Base-by-base conservation (phyloP, 2,329 filamentous ascomycete genomes). In the Harringtonia lauricola region DNA sequence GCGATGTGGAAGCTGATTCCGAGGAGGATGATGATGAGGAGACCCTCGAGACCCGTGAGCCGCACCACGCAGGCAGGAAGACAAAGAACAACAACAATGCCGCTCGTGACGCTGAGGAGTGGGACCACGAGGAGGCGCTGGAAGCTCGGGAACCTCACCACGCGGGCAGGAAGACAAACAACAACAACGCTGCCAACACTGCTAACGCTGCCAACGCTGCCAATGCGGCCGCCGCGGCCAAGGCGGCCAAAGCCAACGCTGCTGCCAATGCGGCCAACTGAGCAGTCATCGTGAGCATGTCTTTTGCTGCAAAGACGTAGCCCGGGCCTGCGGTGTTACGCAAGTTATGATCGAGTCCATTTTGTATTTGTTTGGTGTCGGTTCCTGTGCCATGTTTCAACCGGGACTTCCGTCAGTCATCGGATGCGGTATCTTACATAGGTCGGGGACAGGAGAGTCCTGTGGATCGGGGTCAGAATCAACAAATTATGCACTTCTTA, bases 61-160 rank as follows among this genome's bases (percentile, higher is more conserved):
- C 49, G 3, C 48, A 51, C 40, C 47, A 50, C 33, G 35, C 41
- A 2, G 50, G 50, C 46, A 52, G 53, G 47, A 52, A 49, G 44
- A 49, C 47, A 24, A 46, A 44, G 42, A 10, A 13, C 21, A 26
- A 18, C 22, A 45, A 45, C 29, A 29, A 36, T 31, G 31, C 21
- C n/a, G 43, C 18, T 5, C 39, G 40, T 3, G 44, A 38, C 10
- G 45, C 44, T 2, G 39, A 41, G 30, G 12, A 2, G 46, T 3
- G 49, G 33, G 39, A 24, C 14, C 41, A 33, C 4, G 42, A 44
- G 9, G 41, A 42, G 36, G 42, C 41, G 1, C 26, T 54, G 10
- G 49, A 52, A n/a, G 41, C 44, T 17, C 47, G 47, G 3, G 48
- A 50, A 31, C 49, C 51, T 8, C 45, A 48, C 41, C 45, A 50